Evolutionary conservation across 345 rosid species (phyloP).

Genomic region (Citropsis articulata): DNA sequence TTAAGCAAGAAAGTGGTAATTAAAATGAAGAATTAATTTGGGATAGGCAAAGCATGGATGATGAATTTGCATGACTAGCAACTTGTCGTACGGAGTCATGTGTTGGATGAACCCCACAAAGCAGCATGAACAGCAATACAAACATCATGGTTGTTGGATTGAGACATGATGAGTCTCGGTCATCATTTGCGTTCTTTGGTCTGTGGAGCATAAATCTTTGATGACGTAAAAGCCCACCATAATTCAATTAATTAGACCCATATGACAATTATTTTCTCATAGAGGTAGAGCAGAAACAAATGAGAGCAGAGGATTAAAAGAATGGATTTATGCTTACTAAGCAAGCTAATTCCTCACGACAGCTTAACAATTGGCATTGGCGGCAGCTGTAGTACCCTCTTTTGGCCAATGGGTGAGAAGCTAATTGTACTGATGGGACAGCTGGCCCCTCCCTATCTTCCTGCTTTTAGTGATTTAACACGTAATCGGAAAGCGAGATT

Average conservation of each 20-base stretch:
- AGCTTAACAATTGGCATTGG: background rate
- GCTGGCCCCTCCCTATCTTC: background rate
- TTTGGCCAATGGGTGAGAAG: background rate
- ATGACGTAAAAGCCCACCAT: too few relatives aligned
- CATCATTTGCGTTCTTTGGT: background rate
- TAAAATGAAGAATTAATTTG: background rate
- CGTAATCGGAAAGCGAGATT: background rate
- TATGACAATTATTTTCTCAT: too few relatives aligned
- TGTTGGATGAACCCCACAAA: background rate
- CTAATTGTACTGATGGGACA: background rate
- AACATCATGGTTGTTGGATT: slow-evolving; percentile 8
- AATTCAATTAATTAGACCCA: too few relatives aligned
- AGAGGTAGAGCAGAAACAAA: too few relatives aligned
- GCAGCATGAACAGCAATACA: background rate
- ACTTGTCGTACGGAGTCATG: background rate
- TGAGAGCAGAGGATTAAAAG: background rate
- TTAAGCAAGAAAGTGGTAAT: too few relatives aligned
- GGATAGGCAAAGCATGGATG: background rate
- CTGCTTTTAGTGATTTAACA: background rate
- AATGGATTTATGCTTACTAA: too few relatives aligned
- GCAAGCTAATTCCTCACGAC: too few relatives aligned
- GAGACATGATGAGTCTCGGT: background rate
- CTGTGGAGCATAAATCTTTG: background rate
- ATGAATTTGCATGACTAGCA: background rate
- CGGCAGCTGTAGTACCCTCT: background rate